Evolutionary conservation across 768 basidiomycete genomes (phyloP), one percentile per base, ranked within the genome.

Genomic region (Tephrocybe sp.): DNA sequence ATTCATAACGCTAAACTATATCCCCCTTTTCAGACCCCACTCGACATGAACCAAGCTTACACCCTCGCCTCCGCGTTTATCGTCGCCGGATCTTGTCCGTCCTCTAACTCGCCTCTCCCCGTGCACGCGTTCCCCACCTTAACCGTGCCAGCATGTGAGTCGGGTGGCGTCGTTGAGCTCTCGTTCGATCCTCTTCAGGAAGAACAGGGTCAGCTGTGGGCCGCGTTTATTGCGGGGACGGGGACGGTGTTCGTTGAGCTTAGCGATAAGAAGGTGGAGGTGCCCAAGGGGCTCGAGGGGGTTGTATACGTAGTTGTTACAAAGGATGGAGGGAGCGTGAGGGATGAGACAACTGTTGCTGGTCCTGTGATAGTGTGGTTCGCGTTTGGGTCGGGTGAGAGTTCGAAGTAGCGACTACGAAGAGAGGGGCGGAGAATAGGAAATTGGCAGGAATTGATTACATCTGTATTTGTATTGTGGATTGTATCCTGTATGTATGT

Each of bases 271-370:
- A 63, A 68, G 41, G 62, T 69, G 16, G 59, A 59, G 25, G 63
- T 83, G 18, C 83, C 83, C 0, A 49, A 56, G 8, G 69, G 69
- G 2, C 48, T 82, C 12, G 55, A 54, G 47, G 84, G 84, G 3
- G 71, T 73, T 4, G 76, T 78, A 9, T 87, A 79, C 63, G 74
- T 77, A 7, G 61, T 81, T 47, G 67, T 83, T 37, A 75, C 69
- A 44, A 70, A 57, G 55, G 67, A 65, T 56, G 67, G 66, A 52
- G 51, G 66, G 16, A 61, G 62, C 13, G 66, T 74, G 19, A 62
- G 62, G 25, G 79, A 83, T 48, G 69, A 70, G 25, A 77, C 66
- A 50, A 79, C 75, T 22, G 63, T 87, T 30, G 84, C 83, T 30
- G 85, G 85, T 2, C 81, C 80, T 8, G 68, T 74, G 15, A 69